phyloP scores from a whole-genome alignment of 2,329 filamentous ascomycete species.

The Colletotrichum neosansevieriae region DNA sequence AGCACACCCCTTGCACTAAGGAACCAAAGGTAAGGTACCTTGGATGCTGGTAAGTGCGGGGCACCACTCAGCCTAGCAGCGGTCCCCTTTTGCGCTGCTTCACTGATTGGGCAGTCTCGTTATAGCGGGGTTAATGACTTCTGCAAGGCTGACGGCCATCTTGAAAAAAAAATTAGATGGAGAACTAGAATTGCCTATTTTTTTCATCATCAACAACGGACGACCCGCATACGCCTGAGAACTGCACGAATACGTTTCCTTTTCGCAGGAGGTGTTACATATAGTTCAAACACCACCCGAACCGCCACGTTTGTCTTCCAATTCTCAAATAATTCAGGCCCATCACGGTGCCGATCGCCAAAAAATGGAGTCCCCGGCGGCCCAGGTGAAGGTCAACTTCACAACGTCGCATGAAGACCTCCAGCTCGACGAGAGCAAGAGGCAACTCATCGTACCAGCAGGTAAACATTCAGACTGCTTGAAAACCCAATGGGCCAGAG shows the following conservation, averaged over 20 bases:
- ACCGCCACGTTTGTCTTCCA: too few species aligned
- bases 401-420: constrained; percentile 72
- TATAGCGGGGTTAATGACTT: constrained; percentile 31
- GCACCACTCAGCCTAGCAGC: constrained; percentile 26
- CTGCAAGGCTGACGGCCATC: constrained; percentile 41
- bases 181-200: neutral
- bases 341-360: constrained; percentile 22
- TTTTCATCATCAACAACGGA: constrained; percentile 9
- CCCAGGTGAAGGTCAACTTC: constrained; percentile 76
- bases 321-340: neutral
- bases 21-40: too few species aligned
- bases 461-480: constrained; percentile 52
- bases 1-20: constrained; percentile 15
- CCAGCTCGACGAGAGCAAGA: constrained; percentile 71
- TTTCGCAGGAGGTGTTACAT: neutral
- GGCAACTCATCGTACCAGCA: constrained; percentile 72
- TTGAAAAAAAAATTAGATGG: constrained; percentile 40
- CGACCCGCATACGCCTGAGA: neutral
- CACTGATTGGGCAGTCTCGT: constrained; percentile 21
- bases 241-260: neutral
- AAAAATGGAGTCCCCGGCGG: constrained; percentile 55
- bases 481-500: constrained; percentile 19
- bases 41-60: constrained; percentile 17
- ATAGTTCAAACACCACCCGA: too few species aligned
- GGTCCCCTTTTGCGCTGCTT: constrained; percentile 32